Evolutionary conservation across 73 alveolate genomes (phyloP), one percentile per base, ranked within the genome.

Genomic region (Paramecium tetraurelia): DNA sequence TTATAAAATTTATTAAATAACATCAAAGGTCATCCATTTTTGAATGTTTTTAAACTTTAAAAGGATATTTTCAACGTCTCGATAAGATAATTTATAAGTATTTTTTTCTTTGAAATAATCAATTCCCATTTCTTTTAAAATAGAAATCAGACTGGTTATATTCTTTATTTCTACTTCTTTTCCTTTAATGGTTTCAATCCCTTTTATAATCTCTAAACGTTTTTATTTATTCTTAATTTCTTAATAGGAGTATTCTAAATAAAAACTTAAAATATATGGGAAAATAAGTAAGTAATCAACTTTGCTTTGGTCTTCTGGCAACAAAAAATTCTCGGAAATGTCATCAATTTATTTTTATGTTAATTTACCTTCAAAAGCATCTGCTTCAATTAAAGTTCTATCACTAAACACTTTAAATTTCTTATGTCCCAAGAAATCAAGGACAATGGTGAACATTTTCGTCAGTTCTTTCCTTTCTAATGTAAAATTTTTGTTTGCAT

Each of bases 51-150:
- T 75, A 75, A 75, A 75, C 40, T 75, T 75, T 33, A 75, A 10
- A 5, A 75, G 33, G 4, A 75, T 21, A 75, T 75, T 75, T 36
- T 75, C 87, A 3, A 75, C 48, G 35, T 75, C 87, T 75, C 87
- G 8, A 75, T 36, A 75, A 75, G 59, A 31, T 33, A 75, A 36
- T n/a, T 21, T 24, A 75, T 75, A 75, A 3, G 41, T 40, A 12
- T 75, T 21, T 40, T 75, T 75, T 6, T 75, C 58, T 75, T 36
- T 75, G 20, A 75, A 14, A 36, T 75, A 75, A 36, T 75, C 87
- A 3, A 75, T 75, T 24, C 87, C 87, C 87, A 75, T 75, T 75
- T 75, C 87, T 36, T 75, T 75, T 11, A 75, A 18, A n/a, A 75
- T 40, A 8, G 87, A 31, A 75, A 21, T 31, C 0, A 75, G 59